phyloP scores from a whole-genome alignment of 2,329 filamentous ascomycete species.

The Dothideomycetes sp. region DNA sequence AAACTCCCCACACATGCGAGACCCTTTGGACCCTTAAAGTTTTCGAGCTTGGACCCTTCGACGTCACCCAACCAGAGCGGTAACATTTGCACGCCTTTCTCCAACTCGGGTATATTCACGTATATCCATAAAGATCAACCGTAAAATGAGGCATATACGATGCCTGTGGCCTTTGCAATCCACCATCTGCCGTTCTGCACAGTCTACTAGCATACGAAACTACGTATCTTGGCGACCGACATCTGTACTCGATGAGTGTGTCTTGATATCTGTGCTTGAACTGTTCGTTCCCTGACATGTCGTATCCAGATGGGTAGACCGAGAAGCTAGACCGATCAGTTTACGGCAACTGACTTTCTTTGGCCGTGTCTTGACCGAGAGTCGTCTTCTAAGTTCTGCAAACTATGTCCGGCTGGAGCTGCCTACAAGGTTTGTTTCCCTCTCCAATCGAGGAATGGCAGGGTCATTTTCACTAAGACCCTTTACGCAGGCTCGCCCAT shows the following conservation, averaged over 20 bases:
- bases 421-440: slow-evolving; percentile 55
- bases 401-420: slow-evolving; percentile 97
- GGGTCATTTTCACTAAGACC: background rate
- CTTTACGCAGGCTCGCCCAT: slow-evolving; percentile 61
- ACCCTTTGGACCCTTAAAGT: background rate
- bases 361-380: slow-evolving; percentile 82
- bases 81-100: background rate
- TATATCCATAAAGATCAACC: background rate
- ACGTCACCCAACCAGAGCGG: background rate
- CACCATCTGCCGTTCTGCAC: background rate
- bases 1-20: no score
- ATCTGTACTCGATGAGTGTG: slow-evolving; percentile 49
- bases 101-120: background rate
- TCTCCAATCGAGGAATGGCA: background rate
- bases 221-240: slow-evolving; percentile 40
- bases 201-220: background rate
- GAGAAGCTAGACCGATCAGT: slow-evolving; percentile 89
- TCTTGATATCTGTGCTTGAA: slow-evolving; percentile 3
- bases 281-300: slow-evolving; percentile 1
- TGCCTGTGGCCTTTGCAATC: background rate
- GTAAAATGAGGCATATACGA: background rate
- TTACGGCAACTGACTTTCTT: slow-evolving; percentile 95
- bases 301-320: slow-evolving; percentile 69
- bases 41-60: background rate
- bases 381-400: slow-evolving; percentile 80